These are phyloP conservation scores for Flagelloscypha sp. DNA, from an alignment of 768 basidiomycete genomes.

Conservation along the genomic window DNA sequence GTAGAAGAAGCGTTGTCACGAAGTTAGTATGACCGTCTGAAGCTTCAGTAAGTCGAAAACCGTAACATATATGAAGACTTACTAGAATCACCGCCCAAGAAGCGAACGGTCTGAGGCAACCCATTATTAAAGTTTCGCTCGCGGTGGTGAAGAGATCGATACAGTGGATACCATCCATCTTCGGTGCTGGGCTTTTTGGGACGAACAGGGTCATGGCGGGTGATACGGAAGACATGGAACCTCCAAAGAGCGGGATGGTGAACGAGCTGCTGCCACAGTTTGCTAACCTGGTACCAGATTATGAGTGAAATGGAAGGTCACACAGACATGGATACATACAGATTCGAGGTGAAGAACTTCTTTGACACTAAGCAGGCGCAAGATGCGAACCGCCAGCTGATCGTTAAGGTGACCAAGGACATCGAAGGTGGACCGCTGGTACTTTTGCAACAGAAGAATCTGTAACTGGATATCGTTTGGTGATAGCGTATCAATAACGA, in stretches of 20 bases:
- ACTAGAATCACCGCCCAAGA: conserved; percentile 54
- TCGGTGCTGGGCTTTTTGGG: conserved; percentile 53
- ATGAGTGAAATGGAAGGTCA: conserved; percentile 1
- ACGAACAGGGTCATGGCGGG: conserved; percentile 61
- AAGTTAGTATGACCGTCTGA: conserved; percentile 84
- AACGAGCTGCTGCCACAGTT: conserved; percentile 35
- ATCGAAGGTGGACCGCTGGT: conserved; percentile 75
- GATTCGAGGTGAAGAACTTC: conserved; percentile 55
- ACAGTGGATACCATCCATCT: conserved; percentile 68
- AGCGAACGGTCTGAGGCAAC: conserved; percentile 65
- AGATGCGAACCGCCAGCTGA: conserved; percentile 53
- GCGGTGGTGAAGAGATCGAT: conserved; percentile 74
- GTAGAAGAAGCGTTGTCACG: conserved; percentile 71
- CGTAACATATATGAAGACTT: no score
- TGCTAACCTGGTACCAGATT: conserved; percentile 27
- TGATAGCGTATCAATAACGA: no score
- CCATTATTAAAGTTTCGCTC: conserved; percentile 77
- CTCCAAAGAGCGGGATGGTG: conserved; percentile 71
- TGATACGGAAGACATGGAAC: conserved; percentile 66
- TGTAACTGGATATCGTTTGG: conserved; percentile 81
- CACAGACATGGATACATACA: conserved; percentile 24
- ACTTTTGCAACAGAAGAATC: conserved; percentile 79
- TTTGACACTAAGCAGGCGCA: conserved; percentile 48
- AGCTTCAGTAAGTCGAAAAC: no score
- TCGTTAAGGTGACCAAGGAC: conserved; percentile 66